These are phyloP conservation scores for Lophiostoma macrostomum DNA, from an alignment of 495 filamentous ascomycete genomes.

Conservation along the genomic window DNA sequence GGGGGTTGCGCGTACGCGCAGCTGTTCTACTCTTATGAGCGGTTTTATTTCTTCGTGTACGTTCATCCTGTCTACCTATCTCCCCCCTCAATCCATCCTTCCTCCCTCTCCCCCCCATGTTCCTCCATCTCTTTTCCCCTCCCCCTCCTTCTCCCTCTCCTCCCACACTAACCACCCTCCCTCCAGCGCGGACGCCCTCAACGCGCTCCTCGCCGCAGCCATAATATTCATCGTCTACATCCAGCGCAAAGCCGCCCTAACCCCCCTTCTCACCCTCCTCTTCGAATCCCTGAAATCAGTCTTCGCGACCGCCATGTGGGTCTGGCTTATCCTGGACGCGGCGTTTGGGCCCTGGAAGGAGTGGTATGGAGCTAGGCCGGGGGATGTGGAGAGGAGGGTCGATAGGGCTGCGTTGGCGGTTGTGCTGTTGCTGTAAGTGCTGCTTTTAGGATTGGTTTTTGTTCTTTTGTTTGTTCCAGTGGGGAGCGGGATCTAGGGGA, in stretches of 20 bases:
- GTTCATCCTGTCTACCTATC: not conserved
- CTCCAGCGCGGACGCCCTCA: not conserved
- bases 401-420: not conserved
- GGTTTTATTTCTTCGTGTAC: not conserved
- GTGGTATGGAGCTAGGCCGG: not conserved
- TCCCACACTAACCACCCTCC: not conserved
- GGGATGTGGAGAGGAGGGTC: not conserved
- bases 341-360: not conserved
- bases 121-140: not conserved
- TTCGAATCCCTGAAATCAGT: not conserved
- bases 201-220: not conserved
- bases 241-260: not conserved
- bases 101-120: not conserved
- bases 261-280: not conserved
- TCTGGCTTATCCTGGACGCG: constrained; percentile 3
- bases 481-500: no score
- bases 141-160: not conserved
- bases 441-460: not conserved
- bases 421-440: constrained; percentile 6
- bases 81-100: not conserved
- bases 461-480: no score
- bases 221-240: constrained; percentile 4
- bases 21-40: not conserved
- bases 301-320: not conserved
- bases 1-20: not conserved